phyloP scores from a whole-genome alignment of 495 filamentous ascomycete genomes.

The Xylaria longipes region DNA sequence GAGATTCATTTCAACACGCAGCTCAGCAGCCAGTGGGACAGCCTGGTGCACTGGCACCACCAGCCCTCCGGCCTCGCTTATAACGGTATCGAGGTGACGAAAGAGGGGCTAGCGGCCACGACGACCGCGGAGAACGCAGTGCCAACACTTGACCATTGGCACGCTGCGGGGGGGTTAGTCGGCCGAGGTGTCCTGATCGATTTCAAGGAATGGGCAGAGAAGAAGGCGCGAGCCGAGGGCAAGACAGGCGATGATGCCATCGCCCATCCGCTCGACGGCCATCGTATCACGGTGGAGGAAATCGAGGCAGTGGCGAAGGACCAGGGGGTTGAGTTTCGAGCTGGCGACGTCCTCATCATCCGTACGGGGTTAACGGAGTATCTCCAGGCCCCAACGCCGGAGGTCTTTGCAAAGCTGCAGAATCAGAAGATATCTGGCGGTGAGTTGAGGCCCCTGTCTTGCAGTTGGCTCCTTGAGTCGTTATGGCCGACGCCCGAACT shows the following conservation, averaged over 20 bases:
- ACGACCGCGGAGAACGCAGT: conserved; percentile 38
- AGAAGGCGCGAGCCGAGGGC: conserved; percentile 47
- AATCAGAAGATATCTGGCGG: conserved; percentile 37
- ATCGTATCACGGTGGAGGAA: conserved; percentile 65
- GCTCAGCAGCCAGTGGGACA: conserved; percentile 79
- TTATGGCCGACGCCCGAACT: background rate
- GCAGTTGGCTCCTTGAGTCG: background rate
- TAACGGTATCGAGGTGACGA: conserved; percentile 54
- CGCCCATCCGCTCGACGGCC: conserved; percentile 63
- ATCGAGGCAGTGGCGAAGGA: conserved; percentile 64
- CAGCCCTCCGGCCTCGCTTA: conserved; percentile 57
- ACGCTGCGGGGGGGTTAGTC: conserved; percentile 56
- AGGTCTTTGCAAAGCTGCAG: conserved; percentile 55
- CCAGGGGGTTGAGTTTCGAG: conserved; percentile 63
- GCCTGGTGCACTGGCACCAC: conserved; percentile 67
- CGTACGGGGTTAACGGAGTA: conserved; percentile 69
- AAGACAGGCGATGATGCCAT: conserved; percentile 33
- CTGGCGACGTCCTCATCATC: conserved; percentile 69
- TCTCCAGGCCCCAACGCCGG: conserved; percentile 52
- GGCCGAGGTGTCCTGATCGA: conserved; percentile 67
- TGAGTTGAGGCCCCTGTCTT: conserved; percentile 1
- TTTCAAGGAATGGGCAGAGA: conserved; percentile 51
- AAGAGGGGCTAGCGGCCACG: conserved; percentile 34
- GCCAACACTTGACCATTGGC: conserved; percentile 53
- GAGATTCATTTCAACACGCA: conserved; percentile 79